Evolutionary conservation across 2,329 filamentous ascomycete species (phyloP).

Genomic region (Phaeosphaeriaceae sp.): DNA sequence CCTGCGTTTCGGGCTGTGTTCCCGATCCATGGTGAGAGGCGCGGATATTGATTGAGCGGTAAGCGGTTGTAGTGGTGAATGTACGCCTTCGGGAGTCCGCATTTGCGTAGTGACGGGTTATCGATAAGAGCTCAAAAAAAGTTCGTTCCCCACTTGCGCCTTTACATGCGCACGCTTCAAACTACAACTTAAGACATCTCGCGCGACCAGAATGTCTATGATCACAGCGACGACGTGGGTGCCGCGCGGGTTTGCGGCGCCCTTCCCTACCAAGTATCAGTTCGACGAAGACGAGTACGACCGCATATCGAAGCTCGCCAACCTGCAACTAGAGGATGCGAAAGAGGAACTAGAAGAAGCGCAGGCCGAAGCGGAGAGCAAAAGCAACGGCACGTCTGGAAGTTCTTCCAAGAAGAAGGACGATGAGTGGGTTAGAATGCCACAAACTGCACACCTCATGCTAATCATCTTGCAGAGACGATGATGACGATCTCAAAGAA

Average conservation of each 20-base stretch:
- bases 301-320: slow-evolving; percentile 59
- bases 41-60: not conserved
- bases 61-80: slow-evolving; percentile 2
- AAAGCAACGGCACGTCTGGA: slow-evolving; percentile 37
- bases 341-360: slow-evolving; percentile 74
- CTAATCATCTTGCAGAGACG: slow-evolving; percentile 39
- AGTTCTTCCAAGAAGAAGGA: slow-evolving; percentile 28
- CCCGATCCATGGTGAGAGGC: slow-evolving; percentile 41
- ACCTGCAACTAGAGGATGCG: slow-evolving; percentile 83
- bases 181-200: slow-evolving; percentile 7
- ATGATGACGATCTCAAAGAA: slow-evolving; percentile 89
- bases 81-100: slow-evolving; percentile 26
- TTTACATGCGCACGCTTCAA: slow-evolving; percentile 12
- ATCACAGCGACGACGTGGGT: slow-evolving; percentile 62
- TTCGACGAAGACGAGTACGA: slow-evolving; percentile 61
- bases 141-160: slow-evolving; percentile 14
- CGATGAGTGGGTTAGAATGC: slow-evolving; percentile 30
- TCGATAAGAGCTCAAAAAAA: slow-evolving; percentile 25
- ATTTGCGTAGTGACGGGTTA: slow-evolving; percentile 11
- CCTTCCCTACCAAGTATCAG: slow-evolving; percentile 57
- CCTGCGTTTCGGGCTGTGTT: slow-evolving; percentile 68
- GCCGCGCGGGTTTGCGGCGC: slow-evolving; percentile 58
- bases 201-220: slow-evolving; percentile 57
- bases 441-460: not conserved
- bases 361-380: slow-evolving; percentile 55